These are phyloP conservation scores for Emergomyces orientalis DNA, from an alignment of 2,329 filamentous ascomycete genomes.

Conservation along the genomic window DNA sequence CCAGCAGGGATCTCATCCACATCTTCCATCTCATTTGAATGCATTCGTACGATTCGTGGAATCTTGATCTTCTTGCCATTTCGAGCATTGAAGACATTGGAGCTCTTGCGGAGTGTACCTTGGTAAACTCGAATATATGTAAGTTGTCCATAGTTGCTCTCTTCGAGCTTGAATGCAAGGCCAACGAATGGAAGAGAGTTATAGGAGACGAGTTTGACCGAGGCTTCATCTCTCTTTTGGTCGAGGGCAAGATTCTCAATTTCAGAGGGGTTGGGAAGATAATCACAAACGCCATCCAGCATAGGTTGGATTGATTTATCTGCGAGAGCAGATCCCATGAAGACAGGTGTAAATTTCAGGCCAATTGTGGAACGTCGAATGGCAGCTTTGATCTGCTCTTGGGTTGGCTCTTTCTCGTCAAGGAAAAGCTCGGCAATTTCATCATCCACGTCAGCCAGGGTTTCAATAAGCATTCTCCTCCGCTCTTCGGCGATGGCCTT, in stretches of 20 bases:
- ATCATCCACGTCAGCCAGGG: slow-evolving; percentile 92
- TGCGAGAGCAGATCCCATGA: slow-evolving; percentile 92
- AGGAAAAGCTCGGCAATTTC: slow-evolving; percentile 94
- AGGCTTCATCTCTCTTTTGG: slow-evolving; percentile 63
- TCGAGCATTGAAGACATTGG: slow-evolving; percentile 86
- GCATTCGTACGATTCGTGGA: slow-evolving; percentile 96
- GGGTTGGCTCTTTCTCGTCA: slow-evolving; percentile 71
- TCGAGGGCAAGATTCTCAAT: slow-evolving; percentile 86
- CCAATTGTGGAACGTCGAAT: slow-evolving; percentile 84
- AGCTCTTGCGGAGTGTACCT: slow-evolving; percentile 76
- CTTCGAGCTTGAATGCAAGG: slow-evolving; percentile 95
- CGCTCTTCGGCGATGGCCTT: slow-evolving; percentile 70
- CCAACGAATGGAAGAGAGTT: slow-evolving; percentile 90
- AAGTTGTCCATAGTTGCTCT: slow-evolving; percentile 95
- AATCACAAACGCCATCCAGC: slow-evolving; percentile 93
- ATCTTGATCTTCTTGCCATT: slow-evolving; percentile 95
- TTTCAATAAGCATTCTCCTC: slow-evolving; percentile 79
- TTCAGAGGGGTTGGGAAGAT: slow-evolving; percentile 82
- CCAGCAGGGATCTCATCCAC: slow-evolving; percentile 85
- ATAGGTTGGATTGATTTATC: slow-evolving; percentile 95
- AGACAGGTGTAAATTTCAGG: slow-evolving; percentile 83
- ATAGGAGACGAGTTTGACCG: slow-evolving; percentile 64
- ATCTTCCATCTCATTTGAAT: slow-evolving; percentile 99
- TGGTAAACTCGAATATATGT: slow-evolving; percentile 99
- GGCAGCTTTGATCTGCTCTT: slow-evolving; percentile 78